A percentile compares a stretch with the other conserved stretches of the same genome.
Conservation (phyloP, 2,329 filamentous ascomycete genomes). For the Penicillium sp. region DNA sequence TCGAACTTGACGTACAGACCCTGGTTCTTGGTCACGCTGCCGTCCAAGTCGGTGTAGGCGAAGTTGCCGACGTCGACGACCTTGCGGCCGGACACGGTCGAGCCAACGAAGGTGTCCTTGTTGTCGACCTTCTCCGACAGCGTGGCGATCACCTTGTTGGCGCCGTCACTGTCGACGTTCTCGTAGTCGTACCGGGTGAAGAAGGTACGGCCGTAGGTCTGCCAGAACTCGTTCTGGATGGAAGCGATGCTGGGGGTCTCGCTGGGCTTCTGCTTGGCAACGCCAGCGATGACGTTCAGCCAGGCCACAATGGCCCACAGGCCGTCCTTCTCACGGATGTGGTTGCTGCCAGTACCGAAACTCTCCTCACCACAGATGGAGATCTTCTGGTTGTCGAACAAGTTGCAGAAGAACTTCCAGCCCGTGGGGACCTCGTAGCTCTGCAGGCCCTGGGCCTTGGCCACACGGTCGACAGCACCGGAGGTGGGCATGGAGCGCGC, state of each 20-base stretch:
- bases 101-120: slow-evolving; percentile 69
- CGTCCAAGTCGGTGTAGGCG: slow-evolving; percentile 96
- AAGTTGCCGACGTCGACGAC: slow-evolving; percentile 90
- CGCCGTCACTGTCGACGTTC: slow-evolving; percentile 80
- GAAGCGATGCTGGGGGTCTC: slow-evolving; percentile 85
- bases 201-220: slow-evolving; percentile 89
- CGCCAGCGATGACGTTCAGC: slow-evolving; percentile 95
- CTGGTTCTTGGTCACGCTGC: slow-evolving; percentile 90
- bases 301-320: slow-evolving; percentile 95
- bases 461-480: slow-evolving; percentile 87
- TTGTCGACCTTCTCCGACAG: slow-evolving; percentile 68
- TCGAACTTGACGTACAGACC: slow-evolving; percentile 91
- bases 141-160: slow-evolving; percentile 77
- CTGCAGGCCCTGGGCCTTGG: slow-evolving; percentile 82
- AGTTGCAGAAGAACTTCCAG: slow-evolving; percentile 98
- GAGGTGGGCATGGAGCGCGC: slow-evolving; percentile 97
- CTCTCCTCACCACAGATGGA: slow-evolving; percentile 98
- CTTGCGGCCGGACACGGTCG: slow-evolving; percentile 70
- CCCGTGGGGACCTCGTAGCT: slow-evolving; percentile 96
- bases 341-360: slow-evolving; percentile 95
- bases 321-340: slow-evolving; percentile 98
- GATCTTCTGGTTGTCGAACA: slow-evolving; percentile 89
- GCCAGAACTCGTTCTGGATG: slow-evolving; percentile 97
- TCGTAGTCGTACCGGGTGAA: slow-evolving; percentile 99
- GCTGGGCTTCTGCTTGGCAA: slow-evolving; percentile 70